Evolutionary conservation across 2,329 filamentous ascomycete species (phyloP), one percentile per base, ranked within the genome.

Genomic region (Colletotrichum musae): DNA sequence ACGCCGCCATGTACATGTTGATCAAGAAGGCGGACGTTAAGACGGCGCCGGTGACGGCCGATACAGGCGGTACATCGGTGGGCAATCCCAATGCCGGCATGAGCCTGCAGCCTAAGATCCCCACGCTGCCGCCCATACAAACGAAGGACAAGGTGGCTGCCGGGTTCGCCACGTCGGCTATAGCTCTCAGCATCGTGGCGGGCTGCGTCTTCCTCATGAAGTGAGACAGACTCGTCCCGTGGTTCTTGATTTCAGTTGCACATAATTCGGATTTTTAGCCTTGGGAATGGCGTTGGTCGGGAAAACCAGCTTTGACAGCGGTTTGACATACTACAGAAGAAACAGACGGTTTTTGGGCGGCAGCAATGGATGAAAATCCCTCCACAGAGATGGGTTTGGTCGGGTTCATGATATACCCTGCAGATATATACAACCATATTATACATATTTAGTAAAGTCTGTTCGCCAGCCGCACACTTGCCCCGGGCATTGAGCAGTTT

Each of bases 1-100:
- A 88, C 28, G 86, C 91, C 13, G 81, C 93, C 72, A 89, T 89
- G 78, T 90, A 89, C 65, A 87, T 86, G 51, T 81, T 92, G 12
- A 79, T 89, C 48, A 77, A 81, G 50, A 76, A 78, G n/a, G 74
- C 73, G 2, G 57, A 70, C 52, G 41, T 47, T 36, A 76, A 74
- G 7, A 75, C 78, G 15, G 78, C 78, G 1, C 86, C 89, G 0
- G 81, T 86, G 15, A 90, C 89, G 0, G 81, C 82, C 0, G 76
- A 80, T 4, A 87, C 84, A 1, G 91, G 91, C 41, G 91, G 91
- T 59, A 92, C 87, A 1, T 89, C 86, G 2, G 75, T 80, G 60
- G 88, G 88, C 10, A 73, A 90, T 66, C 78, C 82, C 5, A 79
- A 79, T 12, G 88, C 85, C 13, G 86, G 87, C 65, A 75, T 73